phyloP scores from a whole-genome alignment of 495 filamentous ascomycete genomes.

The Penicillium goetzii region DNA sequence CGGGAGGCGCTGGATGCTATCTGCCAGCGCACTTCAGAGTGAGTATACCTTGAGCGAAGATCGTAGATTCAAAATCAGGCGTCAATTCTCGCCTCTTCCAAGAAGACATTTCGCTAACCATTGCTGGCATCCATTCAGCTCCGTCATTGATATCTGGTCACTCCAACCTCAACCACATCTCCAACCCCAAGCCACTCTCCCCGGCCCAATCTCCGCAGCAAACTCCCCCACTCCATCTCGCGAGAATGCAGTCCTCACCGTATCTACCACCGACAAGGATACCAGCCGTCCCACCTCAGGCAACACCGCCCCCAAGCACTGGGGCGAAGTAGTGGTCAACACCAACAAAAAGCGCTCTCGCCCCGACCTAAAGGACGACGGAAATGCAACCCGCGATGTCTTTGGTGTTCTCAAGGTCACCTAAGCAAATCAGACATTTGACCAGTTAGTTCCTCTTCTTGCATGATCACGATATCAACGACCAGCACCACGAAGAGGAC shows the following conservation, averaged over 20 bases:
- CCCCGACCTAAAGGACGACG: conserved; percentile 32
- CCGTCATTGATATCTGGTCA: conserved; percentile 56
- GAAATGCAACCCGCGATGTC: conserved; percentile 39
- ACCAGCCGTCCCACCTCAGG: conserved; percentile 26
- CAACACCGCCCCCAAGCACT: conserved; percentile 48
- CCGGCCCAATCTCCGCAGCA: conserved; percentile 34
- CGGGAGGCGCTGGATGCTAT: conserved; percentile 57
- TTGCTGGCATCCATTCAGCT: conserved; percentile 28
- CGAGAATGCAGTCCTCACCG: conserved; percentile 26
- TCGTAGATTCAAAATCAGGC: no score
- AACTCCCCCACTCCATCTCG: conserved; percentile 33
- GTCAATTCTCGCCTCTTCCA: neutral
- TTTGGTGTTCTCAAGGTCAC: conserved; percentile 51
- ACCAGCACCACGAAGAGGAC: conserved; percentile 16
- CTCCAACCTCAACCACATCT: conserved; percentile 54
- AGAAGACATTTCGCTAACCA: neutral
- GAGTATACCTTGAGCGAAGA: conserved; percentile 22
- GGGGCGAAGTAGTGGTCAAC: conserved; percentile 53
- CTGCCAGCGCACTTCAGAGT: conserved; percentile 58
- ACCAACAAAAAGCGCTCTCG: conserved; percentile 45
- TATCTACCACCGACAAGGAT: conserved; percentile 25
- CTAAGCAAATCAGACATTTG: conserved; percentile 16
- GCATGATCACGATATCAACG: conserved; percentile 23
- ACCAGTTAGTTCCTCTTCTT: conserved; percentile 8
- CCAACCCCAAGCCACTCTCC: conserved; percentile 51